Evolutionary conservation across 2,329 filamentous ascomycete genomes (phyloP), one percentile per base, ranked within the genome.

Genomic region (Ophiostoma angusticollis): DNA sequence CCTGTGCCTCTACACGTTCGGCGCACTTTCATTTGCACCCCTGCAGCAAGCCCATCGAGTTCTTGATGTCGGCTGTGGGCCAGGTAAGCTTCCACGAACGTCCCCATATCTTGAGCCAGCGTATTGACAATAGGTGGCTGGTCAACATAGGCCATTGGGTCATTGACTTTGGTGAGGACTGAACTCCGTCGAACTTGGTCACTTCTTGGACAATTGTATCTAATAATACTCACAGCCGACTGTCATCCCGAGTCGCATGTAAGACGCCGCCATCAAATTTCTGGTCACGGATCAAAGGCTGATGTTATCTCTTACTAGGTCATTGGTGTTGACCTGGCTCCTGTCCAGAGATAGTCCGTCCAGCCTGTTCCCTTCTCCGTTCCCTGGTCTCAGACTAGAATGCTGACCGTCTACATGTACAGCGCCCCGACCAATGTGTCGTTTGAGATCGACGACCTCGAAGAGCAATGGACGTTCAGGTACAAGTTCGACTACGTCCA

Each of bases 21-120:
- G 57, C 35, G 63, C 63, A 29, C 57, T 56, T 30, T 60, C 58
- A 45, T 58, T 66, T 35, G 60, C 67, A 3, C 67, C 67, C 0
- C 46, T 70, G 13, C 47, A 56, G 4, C 54, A 58, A 11, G 55
- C 59, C 0, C 58, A 59, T 36, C 54, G 61, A 23, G 60, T 62
- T 16, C 52, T 70, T n/a, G 68, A 70, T 46, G 54, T 70, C 14
- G 68, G 67, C 2, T 70, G 67, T 4, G 67, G 67, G 9, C 66
- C 65, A 8, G 65, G 65, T 42, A 60, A 39, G 12, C n/a, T n/a
- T n/a, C n/a, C n/a, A n/a, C n/a, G n/a, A n/a, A n/a, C n/a, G n/a
- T n/a, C n/a, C n/a, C n/a, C n/a, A n/a, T n/a, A n/a, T n/a, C n/a
- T n/a, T n/a, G n/a, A n/a, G n/a, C n/a, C n/a, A n/a, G n/a, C n/a